These are phyloP conservation scores for Durotheca rogersii DNA, from an alignment of 495 filamentous ascomycete genomes.

Conservation along the genomic window DNA sequence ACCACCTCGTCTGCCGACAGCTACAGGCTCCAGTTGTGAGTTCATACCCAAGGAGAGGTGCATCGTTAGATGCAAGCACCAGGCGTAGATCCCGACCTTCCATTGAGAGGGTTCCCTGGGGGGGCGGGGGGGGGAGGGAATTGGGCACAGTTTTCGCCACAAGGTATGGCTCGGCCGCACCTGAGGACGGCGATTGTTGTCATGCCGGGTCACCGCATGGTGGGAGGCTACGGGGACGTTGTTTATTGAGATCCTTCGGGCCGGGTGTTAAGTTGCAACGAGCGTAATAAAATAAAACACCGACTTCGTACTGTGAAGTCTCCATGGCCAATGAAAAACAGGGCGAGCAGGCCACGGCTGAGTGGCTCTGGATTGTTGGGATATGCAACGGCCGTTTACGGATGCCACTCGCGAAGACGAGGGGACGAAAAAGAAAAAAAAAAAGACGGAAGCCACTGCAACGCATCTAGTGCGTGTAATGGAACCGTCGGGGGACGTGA, in stretches of 20 bases:
- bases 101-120: constrained; percentile 2
- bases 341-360: constrained; percentile 18
- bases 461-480: constrained; percentile 21
- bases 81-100: constrained; percentile 7
- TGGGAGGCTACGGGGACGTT: constrained; percentile 12
- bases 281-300: constrained; percentile 12
- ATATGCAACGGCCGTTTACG: constrained; percentile 20
- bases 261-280: constrained; percentile 15
- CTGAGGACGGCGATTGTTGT: constrained; percentile 18
- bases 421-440: no score
- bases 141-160: constrained; percentile 29
- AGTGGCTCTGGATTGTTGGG: constrained; percentile 22
- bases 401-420: constrained; percentile 7
- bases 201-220: constrained; percentile 14
- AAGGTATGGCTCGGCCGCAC: constrained; percentile 6
- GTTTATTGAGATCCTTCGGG: constrained; percentile 12
- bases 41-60: constrained; percentile 22
- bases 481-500: constrained; percentile 18
- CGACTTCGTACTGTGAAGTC: constrained; percentile 2
- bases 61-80: constrained; percentile 22
- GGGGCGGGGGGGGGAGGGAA: no score
- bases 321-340: constrained; percentile 20
- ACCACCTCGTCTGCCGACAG: constrained; percentile 17
- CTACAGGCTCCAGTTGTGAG: constrained; percentile 19
- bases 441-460: constrained; percentile 18